A percentile compares a stretch with the other conserved stretches of the same genome.
Evolutionary conservation across 2,329 filamentous ascomycete species (phyloP).

Genomic region (Aspergillus amoenus): DNA sequence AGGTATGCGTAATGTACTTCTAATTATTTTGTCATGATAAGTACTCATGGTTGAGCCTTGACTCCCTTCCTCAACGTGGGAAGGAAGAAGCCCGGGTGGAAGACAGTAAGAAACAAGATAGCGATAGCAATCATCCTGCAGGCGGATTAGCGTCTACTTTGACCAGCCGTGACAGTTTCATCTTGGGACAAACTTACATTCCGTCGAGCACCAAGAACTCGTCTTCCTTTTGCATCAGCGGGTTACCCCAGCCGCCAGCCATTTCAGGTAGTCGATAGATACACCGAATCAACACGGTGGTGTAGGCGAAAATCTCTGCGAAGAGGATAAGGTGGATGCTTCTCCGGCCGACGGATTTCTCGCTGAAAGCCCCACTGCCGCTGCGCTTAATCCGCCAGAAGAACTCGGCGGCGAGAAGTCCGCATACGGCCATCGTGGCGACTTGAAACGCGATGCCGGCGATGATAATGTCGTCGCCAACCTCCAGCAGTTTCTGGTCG

Average conservation of each 20-base stretch:
- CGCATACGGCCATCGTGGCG: slow-evolving; percentile 45
- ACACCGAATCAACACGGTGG: slow-evolving; percentile 43
- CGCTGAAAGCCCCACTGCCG: slow-evolving; percentile 25
- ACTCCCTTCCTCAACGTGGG: slow-evolving; percentile 30
- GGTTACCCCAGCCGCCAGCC: slow-evolving; percentile 51
- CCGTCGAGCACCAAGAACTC: slow-evolving; percentile 51
- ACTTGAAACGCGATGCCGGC: slow-evolving; percentile 60
- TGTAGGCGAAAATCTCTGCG: slow-evolving; percentile 37
- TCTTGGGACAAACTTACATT: slow-evolving; percentile 37
- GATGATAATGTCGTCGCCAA: slow-evolving; percentile 58
- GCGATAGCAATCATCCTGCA: slow-evolving; percentile 48
- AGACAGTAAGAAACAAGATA: slow-evolving; percentile 40
- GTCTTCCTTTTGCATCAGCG: slow-evolving; percentile 47
- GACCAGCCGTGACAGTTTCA: not conserved
- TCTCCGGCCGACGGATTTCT: slow-evolving; percentile 24
- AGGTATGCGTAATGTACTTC: not conserved
- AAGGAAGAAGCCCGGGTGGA: slow-evolving; percentile 49
- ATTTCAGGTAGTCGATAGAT: slow-evolving; percentile 51
- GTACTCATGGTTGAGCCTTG: slow-evolving; percentile 20
- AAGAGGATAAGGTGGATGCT: slow-evolving; percentile 28
- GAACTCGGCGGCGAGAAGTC: slow-evolving; percentile 40
- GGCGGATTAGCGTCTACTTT: not conserved
- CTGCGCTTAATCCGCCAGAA: slow-evolving; percentile 41
- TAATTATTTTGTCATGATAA: not conserved
- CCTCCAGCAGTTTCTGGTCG: slow-evolving; percentile 38